Conservation (phyloP, 1,139 yeast genomes). For the Hansenula lynferdii region DNA sequence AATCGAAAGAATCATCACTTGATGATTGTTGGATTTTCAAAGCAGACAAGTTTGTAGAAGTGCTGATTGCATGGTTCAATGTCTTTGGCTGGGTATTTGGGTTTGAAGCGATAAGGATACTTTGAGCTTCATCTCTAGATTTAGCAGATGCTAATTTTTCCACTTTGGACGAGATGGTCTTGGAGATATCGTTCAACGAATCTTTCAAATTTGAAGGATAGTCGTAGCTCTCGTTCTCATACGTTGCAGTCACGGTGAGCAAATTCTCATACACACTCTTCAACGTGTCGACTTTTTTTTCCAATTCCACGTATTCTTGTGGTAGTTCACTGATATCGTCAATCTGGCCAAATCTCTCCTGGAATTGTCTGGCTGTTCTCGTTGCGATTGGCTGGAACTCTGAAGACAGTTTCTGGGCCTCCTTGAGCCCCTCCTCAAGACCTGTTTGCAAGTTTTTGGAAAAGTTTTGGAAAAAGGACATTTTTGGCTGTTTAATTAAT, state of each 20-base stretch:
- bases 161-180: slow-evolving; percentile 61
- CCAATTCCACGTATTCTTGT: slow-evolving; percentile 73
- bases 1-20: slow-evolving; percentile 31
- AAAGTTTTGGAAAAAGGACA: slow-evolving; percentile 24
- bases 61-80: slow-evolving; percentile 74
- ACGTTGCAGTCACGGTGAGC: slow-evolving; percentile 63
- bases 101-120: slow-evolving; percentile 55
- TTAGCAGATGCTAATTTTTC: slow-evolving; percentile 69
- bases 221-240: slow-evolving; percentile 78
- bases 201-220: slow-evolving; percentile 79
- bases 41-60: slow-evolving; percentile 58
- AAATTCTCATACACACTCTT: slow-evolving; percentile 70
- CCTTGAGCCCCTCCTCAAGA: slow-evolving; percentile 18
- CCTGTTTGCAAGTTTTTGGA: slow-evolving; percentile 22
- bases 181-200: slow-evolving; percentile 70
- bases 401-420: slow-evolving; percentile 22
- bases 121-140: slow-evolving; percentile 79
- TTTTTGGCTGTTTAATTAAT: too few relatives aligned
- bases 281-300: slow-evolving; percentile 69
- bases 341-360: slow-evolving; percentile 73
- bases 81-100: slow-evolving; percentile 75
- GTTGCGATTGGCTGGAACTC: slow-evolving; percentile 48
- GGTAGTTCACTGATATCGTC: slow-evolving; percentile 84
- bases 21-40: slow-evolving; percentile 34
- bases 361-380: slow-evolving; percentile 74